Evolutionary conservation across 2,329 filamentous ascomycete genomes (phyloP).

Genomic region (Colletotrichum nymphaeae): DNA sequence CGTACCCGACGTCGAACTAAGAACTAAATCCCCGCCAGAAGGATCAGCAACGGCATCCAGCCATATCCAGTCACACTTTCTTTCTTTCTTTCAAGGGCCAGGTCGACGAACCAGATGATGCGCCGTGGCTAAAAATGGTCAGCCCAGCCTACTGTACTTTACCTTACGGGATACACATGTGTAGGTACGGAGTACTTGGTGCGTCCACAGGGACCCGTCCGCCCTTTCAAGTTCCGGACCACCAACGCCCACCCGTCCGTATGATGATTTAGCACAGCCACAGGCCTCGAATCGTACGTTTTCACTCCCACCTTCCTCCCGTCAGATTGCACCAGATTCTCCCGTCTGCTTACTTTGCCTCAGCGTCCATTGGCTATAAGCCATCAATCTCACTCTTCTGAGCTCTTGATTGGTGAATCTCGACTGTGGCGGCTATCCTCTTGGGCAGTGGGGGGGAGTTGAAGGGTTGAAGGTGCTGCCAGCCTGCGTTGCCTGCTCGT

Average conservation of each 20-base stretch:
- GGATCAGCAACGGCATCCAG: background rate
- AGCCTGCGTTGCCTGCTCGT: conserved; percentile 15
- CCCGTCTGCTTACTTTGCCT: conserved; percentile 28
- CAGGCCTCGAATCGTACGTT: conserved; percentile 36
- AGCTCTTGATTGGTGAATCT: conserved; percentile 11
- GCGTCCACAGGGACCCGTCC: background rate
- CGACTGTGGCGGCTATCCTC: conserved; percentile 20
- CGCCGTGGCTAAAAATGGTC: background rate
- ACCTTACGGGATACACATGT: background rate
- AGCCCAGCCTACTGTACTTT: background rate
- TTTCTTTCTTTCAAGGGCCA: background rate
- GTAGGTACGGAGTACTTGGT: background rate
- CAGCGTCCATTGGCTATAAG: conserved; percentile 13
- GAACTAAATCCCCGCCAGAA: background rate
- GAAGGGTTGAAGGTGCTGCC: conserved; percentile 6
- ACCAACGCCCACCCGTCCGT: conserved; percentile 26
- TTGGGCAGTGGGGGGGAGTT: conserved; percentile 4
- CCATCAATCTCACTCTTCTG: background rate
- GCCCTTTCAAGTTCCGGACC: conserved; percentile 17
- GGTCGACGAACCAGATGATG: background rate
- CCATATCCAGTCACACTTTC: background rate
- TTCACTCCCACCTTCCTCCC: conserved; percentile 21
- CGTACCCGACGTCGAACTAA: background rate
- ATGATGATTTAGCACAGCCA: conserved; percentile 39
- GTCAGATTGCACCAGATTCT: conserved; percentile 1